Percentiles rank a stretch among this genome's conserved stretches.
Conservation (phyloP, 2,329 filamentous ascomycete species). For the Neocucurbitaria cava region DNA sequence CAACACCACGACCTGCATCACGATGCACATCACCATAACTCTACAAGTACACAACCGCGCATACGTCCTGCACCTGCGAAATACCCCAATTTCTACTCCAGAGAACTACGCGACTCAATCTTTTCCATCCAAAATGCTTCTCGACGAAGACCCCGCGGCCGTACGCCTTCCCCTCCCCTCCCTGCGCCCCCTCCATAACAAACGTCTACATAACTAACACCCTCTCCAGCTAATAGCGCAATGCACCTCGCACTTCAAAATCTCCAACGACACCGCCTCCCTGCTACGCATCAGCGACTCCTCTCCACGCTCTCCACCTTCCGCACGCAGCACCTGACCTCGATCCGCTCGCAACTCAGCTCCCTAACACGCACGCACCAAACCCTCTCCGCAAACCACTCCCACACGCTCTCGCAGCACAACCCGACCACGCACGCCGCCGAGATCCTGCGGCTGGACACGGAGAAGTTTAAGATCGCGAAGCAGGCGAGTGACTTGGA, state of each 20-base stretch:
- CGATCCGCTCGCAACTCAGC: slow-evolving; percentile 47
- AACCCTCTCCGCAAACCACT: slow-evolving; percentile 76
- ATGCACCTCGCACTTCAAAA: slow-evolving; percentile 95
- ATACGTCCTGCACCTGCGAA: background rate
- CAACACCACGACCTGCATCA: slow-evolving; percentile 35
- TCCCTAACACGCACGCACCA: slow-evolving; percentile 77
- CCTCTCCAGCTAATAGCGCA: slow-evolving; percentile 79
- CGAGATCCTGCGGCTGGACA: slow-evolving; percentile 86
- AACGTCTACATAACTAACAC: slow-evolving; percentile 23
- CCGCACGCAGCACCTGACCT: slow-evolving; percentile 73
- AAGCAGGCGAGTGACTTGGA: slow-evolving; percentile 89
- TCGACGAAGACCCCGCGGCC: slow-evolving; percentile 89
- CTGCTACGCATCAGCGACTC: slow-evolving; percentile 85
- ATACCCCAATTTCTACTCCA: background rate
- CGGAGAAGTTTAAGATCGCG: slow-evolving; percentile 92
- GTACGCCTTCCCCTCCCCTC: slow-evolving; percentile 60
- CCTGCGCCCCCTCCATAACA: too few species aligned
- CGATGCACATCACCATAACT: slow-evolving; percentile 14
- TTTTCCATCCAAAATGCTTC: slow-evolving; percentile 73
- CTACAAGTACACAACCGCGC: slow-evolving; percentile 1
- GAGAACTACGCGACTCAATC: slow-evolving; percentile 8
- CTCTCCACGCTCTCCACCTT: slow-evolving; percentile 83
- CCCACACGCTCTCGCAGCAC: slow-evolving; percentile 76
- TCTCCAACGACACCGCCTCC: slow-evolving; percentile 82
- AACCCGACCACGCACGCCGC: slow-evolving; percentile 81